Conservation (phyloP, 225 moss, liverwort and hornwort species). For the Pseudoscleropodium purum region DNA sequence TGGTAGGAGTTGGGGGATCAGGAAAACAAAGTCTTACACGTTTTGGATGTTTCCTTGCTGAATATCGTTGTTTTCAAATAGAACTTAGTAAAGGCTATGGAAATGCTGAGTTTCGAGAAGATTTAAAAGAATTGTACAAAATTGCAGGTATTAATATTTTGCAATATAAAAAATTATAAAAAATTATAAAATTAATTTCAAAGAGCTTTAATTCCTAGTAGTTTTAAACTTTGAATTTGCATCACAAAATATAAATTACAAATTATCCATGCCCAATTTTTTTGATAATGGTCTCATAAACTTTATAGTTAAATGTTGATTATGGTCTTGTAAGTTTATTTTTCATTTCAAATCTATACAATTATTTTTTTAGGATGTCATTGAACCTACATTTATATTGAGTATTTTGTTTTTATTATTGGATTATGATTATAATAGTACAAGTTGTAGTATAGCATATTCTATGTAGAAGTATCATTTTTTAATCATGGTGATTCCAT, state of each 20-base stretch:
- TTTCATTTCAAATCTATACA: no score
- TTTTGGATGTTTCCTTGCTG: constrained; percentile 63
- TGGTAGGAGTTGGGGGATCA: constrained; percentile 89
- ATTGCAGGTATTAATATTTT: constrained; percentile 39
- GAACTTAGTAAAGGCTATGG: constrained; percentile 84
- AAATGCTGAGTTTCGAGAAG: constrained; percentile 76
- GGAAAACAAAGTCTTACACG: constrained; percentile 93
- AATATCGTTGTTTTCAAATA: constrained; percentile 78
- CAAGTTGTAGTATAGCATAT: no score
- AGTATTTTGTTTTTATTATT: no score
- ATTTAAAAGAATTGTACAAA: constrained; percentile 69
- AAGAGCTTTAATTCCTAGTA: not conserved
- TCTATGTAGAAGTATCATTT: no score
- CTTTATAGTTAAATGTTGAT: no score
- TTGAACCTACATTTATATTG: no score
- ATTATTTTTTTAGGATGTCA: no score
- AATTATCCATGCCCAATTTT: fast-evolving
- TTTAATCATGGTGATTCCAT: no score
- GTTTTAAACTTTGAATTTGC: not conserved
- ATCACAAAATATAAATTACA: not conserved
- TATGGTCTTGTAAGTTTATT: no score
- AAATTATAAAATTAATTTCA: not conserved
- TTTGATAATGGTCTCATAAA: not conserved
- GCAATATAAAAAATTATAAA: not conserved
- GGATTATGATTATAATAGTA: no score